Percentiles rank a stretch among this genome's conserved stretches.
Conservation (phyloP, 1,284 basidiomycete genomes). For the Blastosporella zonata region DNA sequence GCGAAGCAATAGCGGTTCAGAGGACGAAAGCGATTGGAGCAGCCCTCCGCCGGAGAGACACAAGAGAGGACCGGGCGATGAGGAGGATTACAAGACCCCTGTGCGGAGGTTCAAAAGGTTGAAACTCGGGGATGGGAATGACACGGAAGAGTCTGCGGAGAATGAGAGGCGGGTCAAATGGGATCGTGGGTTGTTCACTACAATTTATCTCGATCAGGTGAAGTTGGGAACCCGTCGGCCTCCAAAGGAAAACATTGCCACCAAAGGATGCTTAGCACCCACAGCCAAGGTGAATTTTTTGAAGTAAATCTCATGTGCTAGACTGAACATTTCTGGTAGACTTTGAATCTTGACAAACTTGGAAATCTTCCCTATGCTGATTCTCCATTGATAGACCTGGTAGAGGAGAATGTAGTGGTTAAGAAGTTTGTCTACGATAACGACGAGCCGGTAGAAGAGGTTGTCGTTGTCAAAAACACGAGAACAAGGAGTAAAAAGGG, state of each 20-base stretch:
- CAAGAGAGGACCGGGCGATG: conserved; percentile 71
- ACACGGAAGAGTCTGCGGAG: conserved; percentile 24
- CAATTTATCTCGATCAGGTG: conserved; percentile 59
- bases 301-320: not conserved
- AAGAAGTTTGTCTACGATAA: conserved; percentile 84
- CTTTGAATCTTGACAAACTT: conserved; percentile 63
- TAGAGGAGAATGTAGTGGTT: conserved; percentile 66
- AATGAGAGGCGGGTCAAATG: conserved; percentile 69
- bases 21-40: conserved; percentile 29
- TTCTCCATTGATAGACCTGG: conserved; percentile 58
- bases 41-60: conserved; percentile 34
- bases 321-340: conserved; percentile 35
- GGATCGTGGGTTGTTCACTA: conserved; percentile 68
- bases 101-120: conserved; percentile 39
- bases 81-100: conserved; percentile 76
- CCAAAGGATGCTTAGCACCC: conserved; percentile 64
- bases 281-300: conserved; percentile 56
- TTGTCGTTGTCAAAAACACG: conserved; percentile 47
- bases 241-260: conserved; percentile 36
- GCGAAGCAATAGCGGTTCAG: conserved; percentile 29
- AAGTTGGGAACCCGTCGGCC: conserved; percentile 45
- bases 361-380: conserved; percentile 72
- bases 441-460: conserved; percentile 46
- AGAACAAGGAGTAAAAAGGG: conserved; percentile 43
- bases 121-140: conserved; percentile 36